A percentile compares a stretch with the other conserved stretches of the same genome.
Evolutionary conservation across 345 rosid genomes (phyloP).

Genomic region (Gossypium arboreum): DNA sequence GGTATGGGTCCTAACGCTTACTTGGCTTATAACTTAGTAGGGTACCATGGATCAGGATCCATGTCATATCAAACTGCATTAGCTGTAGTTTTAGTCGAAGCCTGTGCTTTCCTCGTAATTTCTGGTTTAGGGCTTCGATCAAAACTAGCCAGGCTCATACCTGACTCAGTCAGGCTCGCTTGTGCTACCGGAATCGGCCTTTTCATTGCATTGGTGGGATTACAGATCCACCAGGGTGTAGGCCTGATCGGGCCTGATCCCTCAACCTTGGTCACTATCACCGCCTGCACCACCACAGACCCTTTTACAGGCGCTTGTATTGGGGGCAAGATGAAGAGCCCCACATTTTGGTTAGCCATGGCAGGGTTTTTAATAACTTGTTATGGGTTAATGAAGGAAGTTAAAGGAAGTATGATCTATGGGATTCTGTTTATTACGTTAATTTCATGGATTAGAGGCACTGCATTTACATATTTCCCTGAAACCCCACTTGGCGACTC

Average conservation of each 20-base stretch:
- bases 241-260: slow-evolving; percentile 83
- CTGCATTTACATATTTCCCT: slow-evolving; percentile 66
- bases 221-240: slow-evolving; percentile 69
- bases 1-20: slow-evolving; percentile 91
- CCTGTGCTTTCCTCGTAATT: slow-evolving; percentile 51
- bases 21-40: slow-evolving; percentile 70
- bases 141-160: slow-evolving; percentile 59
- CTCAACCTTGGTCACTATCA: slow-evolving; percentile 53
- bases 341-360: slow-evolving; percentile 74
- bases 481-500: slow-evolving; percentile 47
- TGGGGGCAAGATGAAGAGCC: slow-evolving; percentile 60
- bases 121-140: slow-evolving; percentile 61
- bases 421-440: slow-evolving; percentile 65
- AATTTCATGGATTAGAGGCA: slow-evolving; percentile 79
- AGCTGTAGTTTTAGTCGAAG: slow-evolving; percentile 66
- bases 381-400: slow-evolving; percentile 59
- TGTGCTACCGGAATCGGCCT: slow-evolving; percentile 71
- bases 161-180: slow-evolving; percentile 54
- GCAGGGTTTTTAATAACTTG: slow-evolving; percentile 61
- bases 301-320: slow-evolving; percentile 61
- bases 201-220: slow-evolving; percentile 80
- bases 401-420: slow-evolving; percentile 82
- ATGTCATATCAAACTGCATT: slow-evolving; percentile 62
- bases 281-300: slow-evolving; percentile 50
- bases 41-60: slow-evolving; percentile 81